Conservation (phyloP, 345 rosid species). For the Cardamine resedifolia region DNA sequence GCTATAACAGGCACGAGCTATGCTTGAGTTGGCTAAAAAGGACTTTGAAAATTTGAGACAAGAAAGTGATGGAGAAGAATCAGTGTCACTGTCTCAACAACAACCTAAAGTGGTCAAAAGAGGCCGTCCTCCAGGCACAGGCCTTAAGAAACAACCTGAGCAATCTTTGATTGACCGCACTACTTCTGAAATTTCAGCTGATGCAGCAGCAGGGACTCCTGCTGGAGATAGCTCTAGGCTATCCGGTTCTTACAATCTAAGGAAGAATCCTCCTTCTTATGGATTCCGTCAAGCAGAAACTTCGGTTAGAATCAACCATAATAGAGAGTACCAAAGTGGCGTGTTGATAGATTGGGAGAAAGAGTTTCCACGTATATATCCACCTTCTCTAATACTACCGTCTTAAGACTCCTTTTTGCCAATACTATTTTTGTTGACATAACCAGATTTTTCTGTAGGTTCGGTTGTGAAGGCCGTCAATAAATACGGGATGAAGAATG, state of each 20-base stretch:
- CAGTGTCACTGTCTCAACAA: conserved; percentile 43
- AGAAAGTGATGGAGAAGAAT: conserved; percentile 64
- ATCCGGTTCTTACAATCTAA: conserved; percentile 58
- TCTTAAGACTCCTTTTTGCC: neutral
- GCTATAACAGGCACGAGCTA: conserved; percentile 68
- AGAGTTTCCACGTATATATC: conserved; percentile 75
- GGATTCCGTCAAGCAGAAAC: conserved; percentile 53
- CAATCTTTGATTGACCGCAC: conserved; percentile 49
- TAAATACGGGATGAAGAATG: conserved; percentile 78
- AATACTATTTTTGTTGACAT: conserved; percentile 16
- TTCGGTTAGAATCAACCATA: conserved; percentile 45
- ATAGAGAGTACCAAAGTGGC: conserved; percentile 48
- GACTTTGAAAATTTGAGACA: conserved; percentile 80
- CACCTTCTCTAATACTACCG: neutral
- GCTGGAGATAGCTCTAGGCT: conserved; percentile 49
- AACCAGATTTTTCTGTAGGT: conserved; percentile 46
- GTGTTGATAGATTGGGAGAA: conserved; percentile 78
- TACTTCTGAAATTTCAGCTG: conserved; percentile 58
- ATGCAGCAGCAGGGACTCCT: conserved; percentile 45
- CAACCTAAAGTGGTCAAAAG: conserved; percentile 49
- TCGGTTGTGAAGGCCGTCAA: conserved; percentile 80
- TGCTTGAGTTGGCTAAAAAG: conserved; percentile 82
- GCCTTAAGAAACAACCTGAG: conserved; percentile 56
- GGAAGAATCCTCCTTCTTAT: conserved; percentile 49
- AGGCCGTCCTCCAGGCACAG: conserved; percentile 40